Evolutionary conservation across 805 yeast genomes (phyloP).

Genomic region (Yarrowia phangngaensis): DNA sequence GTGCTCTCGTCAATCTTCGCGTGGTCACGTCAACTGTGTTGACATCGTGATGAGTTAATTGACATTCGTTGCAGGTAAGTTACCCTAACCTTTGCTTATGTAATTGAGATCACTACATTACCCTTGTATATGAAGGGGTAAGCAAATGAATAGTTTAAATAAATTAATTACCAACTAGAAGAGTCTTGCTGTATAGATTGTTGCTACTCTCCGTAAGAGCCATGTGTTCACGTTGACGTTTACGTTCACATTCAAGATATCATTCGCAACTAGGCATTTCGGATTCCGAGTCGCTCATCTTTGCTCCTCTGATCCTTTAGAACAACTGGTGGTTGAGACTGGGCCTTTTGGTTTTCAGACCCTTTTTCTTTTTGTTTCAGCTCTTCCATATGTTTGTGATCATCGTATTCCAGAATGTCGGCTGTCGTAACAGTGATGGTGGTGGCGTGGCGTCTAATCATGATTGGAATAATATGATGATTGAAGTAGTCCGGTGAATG

Average conservation of each 20-base stretch:
- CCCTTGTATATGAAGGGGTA: too few species aligned
- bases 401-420: conserved; percentile 53
- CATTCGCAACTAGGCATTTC: too few species aligned
- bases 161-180: too few species aligned
- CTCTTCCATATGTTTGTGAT: conserved; percentile 29
- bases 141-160: too few species aligned
- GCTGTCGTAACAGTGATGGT: conserved; percentile 60
- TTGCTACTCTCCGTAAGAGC: too few species aligned
- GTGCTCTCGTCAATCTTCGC: conserved; percentile 2
- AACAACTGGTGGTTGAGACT: conserved; percentile 18
- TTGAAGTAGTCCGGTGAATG: neutral
- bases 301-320: conserved; percentile 12
- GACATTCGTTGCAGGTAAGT: too few species aligned
- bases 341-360: conserved; percentile 7
- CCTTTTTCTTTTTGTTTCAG: conserved; percentile 28
- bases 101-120: too few species aligned
- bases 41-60: conserved; percentile 1
- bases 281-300: conserved; percentile 28
- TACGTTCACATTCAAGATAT: too few species aligned
- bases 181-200: too few species aligned
- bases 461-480: conserved; percentile 31
- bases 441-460: conserved; percentile 66
- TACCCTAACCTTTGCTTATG: too few species aligned
- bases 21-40: neutral
- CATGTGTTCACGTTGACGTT: too few species aligned